Evolutionary conservation across 2,329 filamentous ascomycete species (phyloP).

Genomic region (Colletotrichum kahawae): DNA sequence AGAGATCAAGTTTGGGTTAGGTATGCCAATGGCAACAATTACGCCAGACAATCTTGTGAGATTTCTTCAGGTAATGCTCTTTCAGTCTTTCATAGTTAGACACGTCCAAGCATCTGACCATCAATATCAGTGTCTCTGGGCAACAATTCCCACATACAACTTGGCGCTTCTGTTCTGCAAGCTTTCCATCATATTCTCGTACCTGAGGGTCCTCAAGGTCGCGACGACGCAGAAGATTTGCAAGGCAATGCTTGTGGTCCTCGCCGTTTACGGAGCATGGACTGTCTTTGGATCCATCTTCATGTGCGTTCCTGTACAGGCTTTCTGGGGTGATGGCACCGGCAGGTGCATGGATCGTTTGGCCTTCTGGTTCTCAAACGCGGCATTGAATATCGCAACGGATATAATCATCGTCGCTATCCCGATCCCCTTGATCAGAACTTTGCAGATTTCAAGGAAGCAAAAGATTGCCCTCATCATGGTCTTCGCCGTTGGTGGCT

Average conservation of each 20-base stretch:
- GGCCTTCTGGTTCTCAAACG: conserved; percentile 30
- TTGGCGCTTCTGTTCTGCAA: not conserved
- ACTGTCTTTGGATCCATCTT: conserved; percentile 29
- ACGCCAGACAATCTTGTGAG: not conserved
- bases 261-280: conserved; percentile 30
- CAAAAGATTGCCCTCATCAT: not conserved
- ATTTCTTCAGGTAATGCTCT: not conserved
- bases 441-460: not conserved
- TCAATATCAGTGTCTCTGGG: not conserved
- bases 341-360: conserved; percentile 26
- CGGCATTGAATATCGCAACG: conserved; percentile 32
- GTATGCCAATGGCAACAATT: not conserved
- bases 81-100: not conserved
- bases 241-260: conserved; percentile 1
- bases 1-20: not conserved
- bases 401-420: conserved; percentile 31
- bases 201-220: not conserved
- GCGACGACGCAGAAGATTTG: not conserved
- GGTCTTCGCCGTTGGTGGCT: not conserved
- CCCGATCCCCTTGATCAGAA: conserved; percentile 26
- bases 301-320: conserved; percentile 29
- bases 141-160: not conserved
- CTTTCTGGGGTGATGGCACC: conserved; percentile 24
- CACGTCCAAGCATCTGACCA: not conserved
- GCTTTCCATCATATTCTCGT: not conserved